Evolutionary conservation across 2,329 filamentous ascomycete species (phyloP), one percentile per base, ranked within the genome.

Genomic region (Talaromyces sp.): DNA sequence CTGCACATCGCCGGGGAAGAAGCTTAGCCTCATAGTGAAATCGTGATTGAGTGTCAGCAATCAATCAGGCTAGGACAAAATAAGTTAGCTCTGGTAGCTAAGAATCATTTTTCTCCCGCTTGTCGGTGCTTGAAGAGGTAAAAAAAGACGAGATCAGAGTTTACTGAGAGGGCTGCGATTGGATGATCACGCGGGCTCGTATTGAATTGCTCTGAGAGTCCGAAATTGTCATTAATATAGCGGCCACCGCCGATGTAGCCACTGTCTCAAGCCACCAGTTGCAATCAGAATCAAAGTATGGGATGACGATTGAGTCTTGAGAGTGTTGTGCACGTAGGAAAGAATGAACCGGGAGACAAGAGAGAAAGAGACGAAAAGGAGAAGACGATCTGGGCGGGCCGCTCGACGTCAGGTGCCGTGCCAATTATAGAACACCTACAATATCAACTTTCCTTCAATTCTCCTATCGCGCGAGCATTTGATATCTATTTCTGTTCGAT

Each of bases 191-290:
- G n/a, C 33, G 52, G 52, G n/a, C 43, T 61, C 59, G 59, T 61
- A 61, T 52, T 49, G n/a, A 31, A 49, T 49, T 49, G 22, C 22
- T 47, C 27, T 8, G 13, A 27, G 27, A 31, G 27, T 22, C 27
- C 7, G 27, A 31, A 31, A 31, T 31, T 7, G 7, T 31, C 3
- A 27, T 14, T 50, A 31, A 9, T 13, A 14, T 33, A 52, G 10
- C 43, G 56, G 60, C 60, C 60, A 62, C 60, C 35, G 49, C 47
- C 49, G 19, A 27, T 37, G 19, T 37, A 62, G 60, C 60, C 60
- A 62, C 60, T 45, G 22, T n/a, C 33, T 62, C 60, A 56, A 56
- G 60, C 60, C 49, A 62, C 60, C 13, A 19, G 19, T 31, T 11
- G 6, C n/a, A 22, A 19, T 19, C 9, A 13, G 11, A 22, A 22